Evolutionary conservation across 257 asterid species (phyloP).

Genomic region (Parsonsia alboflavescens): DNA sequence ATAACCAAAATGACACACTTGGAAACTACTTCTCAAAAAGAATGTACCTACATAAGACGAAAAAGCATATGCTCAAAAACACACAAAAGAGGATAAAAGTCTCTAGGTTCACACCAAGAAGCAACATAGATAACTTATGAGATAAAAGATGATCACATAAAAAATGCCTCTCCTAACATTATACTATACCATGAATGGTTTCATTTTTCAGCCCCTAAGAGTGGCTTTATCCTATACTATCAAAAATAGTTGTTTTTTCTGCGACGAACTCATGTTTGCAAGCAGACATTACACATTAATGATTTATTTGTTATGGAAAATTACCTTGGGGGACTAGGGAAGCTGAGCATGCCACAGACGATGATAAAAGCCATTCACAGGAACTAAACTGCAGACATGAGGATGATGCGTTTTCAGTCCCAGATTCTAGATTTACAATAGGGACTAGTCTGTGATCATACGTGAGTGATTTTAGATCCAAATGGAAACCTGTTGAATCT

Average conservation of each 20-base stretch:
- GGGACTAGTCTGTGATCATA: conserved; percentile 75
- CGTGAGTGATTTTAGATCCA: conserved; percentile 54
- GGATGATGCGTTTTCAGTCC: conserved; percentile 29
- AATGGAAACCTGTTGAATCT: conserved; percentile 42
- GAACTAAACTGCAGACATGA: conserved; percentile 7
- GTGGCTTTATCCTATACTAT: background rate
- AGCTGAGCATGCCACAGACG: conserved; percentile 42
- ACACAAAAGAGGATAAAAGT: background rate
- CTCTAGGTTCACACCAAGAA: background rate
- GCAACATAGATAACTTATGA: background rate
- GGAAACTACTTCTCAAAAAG: background rate
- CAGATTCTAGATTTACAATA: conserved; percentile 21
- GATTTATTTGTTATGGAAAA: background rate
- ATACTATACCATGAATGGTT: background rate
- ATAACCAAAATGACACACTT: background rate
- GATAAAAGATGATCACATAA: background rate
- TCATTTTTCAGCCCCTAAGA: background rate
- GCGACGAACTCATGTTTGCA: background rate
- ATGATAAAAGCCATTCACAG: conserved; percentile 32
- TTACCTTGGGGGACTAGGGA: conserved; percentile 58
- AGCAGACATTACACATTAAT: background rate
- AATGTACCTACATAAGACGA: background rate
- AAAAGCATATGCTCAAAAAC: background rate
- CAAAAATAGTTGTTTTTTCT: no score
- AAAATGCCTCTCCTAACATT: background rate